phyloP scores from a whole-genome alignment of 2,329 filamentous ascomycete genomes.

The Dichotomopilus funicola region DNA sequence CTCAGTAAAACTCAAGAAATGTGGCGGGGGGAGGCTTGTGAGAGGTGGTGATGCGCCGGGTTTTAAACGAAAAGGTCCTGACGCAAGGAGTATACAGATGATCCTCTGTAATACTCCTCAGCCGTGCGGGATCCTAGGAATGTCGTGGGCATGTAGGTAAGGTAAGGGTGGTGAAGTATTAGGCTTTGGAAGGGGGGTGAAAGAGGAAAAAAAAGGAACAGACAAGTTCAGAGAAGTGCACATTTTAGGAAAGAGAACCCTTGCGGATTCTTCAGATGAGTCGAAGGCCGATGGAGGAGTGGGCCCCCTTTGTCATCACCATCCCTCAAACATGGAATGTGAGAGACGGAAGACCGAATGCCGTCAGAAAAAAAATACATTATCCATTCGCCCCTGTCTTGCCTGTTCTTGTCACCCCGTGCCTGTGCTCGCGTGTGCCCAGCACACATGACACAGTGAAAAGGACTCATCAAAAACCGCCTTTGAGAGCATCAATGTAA shows the following conservation, averaged over 20 bases:
- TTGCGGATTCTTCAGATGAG: neutral
- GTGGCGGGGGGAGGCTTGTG: neutral
- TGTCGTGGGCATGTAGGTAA: slow-evolving; percentile 31
- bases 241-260: neutral
- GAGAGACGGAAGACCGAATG: too few relatives aligned
- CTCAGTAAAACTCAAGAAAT: too few relatives aligned
- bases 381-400: too few relatives aligned
- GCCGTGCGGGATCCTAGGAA: slow-evolving; percentile 42
- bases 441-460: too few relatives aligned
- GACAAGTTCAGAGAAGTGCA: neutral
- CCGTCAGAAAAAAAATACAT: too few relatives aligned
- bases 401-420: too few relatives aligned
- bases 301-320: slow-evolving; percentile 18
- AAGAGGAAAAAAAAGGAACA: neutral
- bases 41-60: slow-evolving; percentile 2
- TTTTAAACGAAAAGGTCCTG: slow-evolving; percentile 38
- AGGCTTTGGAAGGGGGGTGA: too few relatives aligned
- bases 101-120: slow-evolving; percentile 55
- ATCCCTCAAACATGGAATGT: neutral
- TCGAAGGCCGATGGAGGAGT: slow-evolving; percentile 1
- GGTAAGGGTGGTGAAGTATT: neutral
- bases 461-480: too few relatives aligned
- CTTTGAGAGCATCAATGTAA: too few relatives aligned
- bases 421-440: too few relatives aligned
- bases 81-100: slow-evolving; percentile 60